Percentiles rank a stretch among this genome's conserved stretches.
Conservation (phyloP, 768 basidiomycete species). For the Calocybe gangraenosa region DNA sequence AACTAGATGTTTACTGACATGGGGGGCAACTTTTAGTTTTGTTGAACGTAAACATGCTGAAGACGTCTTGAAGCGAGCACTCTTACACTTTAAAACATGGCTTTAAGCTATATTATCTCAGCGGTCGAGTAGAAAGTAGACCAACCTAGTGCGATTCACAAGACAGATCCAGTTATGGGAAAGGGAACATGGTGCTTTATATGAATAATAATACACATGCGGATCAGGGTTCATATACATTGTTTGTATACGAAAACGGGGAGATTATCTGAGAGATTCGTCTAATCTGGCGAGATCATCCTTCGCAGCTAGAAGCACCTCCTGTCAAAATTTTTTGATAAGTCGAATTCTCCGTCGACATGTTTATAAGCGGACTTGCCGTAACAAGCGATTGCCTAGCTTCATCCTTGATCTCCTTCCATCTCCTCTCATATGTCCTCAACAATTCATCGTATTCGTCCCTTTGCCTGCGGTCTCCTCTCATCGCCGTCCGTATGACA, state of each 20-base stretch:
- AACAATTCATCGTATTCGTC: constrained; percentile 53
- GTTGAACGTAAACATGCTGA: constrained; percentile 29
- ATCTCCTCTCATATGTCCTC: constrained; percentile 55
- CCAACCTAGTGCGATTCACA: constrained; percentile 2
- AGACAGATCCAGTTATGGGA: constrained; percentile 1
- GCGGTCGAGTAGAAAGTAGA: not conserved
- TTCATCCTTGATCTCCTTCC: constrained; percentile 72
- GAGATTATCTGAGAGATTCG: constrained; percentile 17
- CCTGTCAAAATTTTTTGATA: constrained; percentile 24
- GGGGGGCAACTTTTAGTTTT: constrained; percentile 17
- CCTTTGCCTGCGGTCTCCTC: constrained; percentile 42
- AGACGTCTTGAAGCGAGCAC: constrained; percentile 24
- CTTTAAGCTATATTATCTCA: constrained; percentile 1
- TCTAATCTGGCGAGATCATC: constrained; percentile 50
- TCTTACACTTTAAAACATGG: constrained; percentile 24
- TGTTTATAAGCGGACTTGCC: constrained; percentile 28
- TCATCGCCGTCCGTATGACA: constrained; percentile 50
- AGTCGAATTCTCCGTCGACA: no score
- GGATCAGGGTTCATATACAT: not conserved
- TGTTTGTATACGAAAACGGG: constrained; percentile 2
- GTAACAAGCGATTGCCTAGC: constrained; percentile 58
- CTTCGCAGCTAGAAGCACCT: constrained; percentile 47
- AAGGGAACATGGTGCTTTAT: not conserved
- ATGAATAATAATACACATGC: no score
- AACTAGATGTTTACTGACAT: not conserved